Evolutionary conservation across 176 grass and related monocot species (phyloP), one percentile per base, ranked within the genome.

Genomic region (Carex littledalei): DNA sequence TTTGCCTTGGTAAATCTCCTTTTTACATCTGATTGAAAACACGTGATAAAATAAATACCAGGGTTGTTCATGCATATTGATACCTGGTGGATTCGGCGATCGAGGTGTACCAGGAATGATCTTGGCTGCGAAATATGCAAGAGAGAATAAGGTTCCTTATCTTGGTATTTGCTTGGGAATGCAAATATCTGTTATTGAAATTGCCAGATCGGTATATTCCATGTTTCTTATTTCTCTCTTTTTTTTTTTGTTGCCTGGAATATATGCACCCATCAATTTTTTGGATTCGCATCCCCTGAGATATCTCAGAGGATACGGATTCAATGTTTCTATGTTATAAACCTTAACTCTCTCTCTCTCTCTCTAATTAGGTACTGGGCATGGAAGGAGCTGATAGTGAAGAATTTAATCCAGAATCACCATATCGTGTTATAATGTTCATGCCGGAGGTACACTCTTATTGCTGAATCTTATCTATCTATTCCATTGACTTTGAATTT

Each of bases 161-260:
- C 96, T 98, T 87, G 96, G 96, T 82, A 98, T 98, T 94, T 98
- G 93, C 90, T 88, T 95, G 91, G 93, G 96, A 81, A 95, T 98
- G 96, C 96, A 98, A 89, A 95, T 98, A 80, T 95, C 96, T 22
- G 96, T 98, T 87, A 94, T 98, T 84, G 93, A 95, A 87, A 98
- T 98, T 64, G 88, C 93, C 17, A 89, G 90, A 98, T 65, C 90
- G 85, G 96, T 98, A 82, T 81, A 81, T 86, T 69, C 62, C 87
- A 90, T 78, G 58, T 64, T 56, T 67, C 72, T 63, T 29, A 20
- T 87, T 34, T 16, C 53, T 9, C 59, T 20, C 35, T 24, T 26
- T 17, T 12, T 74, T 67, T 58, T 73, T 20, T 80, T 52, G n/a
- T 31, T 59, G 18, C 17, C 21, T 53, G 43, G 9, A 45, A 53